phyloP scores from a whole-genome alignment of 164 flowering plant species.

The Euptelea pleiosperma region DNA sequence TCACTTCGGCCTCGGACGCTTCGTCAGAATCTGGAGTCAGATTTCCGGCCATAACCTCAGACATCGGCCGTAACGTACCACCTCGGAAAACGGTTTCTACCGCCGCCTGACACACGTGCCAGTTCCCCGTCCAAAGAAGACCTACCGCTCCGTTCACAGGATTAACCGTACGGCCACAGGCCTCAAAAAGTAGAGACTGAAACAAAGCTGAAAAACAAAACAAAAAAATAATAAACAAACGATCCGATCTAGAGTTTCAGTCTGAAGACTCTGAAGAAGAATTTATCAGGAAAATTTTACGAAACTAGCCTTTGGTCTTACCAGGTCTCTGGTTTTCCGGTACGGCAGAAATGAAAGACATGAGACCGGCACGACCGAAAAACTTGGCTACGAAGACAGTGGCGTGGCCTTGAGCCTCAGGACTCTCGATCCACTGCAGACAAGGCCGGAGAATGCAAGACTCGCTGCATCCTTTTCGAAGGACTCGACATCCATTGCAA shows the following conservation, averaged over 20 bases:
- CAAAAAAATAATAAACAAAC: not conserved
- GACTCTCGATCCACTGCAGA: constrained; percentile 58
- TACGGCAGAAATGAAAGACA: constrained; percentile 62
- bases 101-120: constrained; percentile 63
- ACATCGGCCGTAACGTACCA: constrained; percentile 28
- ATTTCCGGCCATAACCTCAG: constrained; percentile 17
- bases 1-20: no score
- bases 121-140: constrained; percentile 57
- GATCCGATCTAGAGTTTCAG: not conserved
- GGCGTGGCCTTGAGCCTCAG: constrained; percentile 77
- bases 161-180: constrained; percentile 61
- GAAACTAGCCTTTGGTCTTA: constrained; percentile 1
- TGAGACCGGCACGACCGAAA: constrained; percentile 68
- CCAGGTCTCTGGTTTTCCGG: constrained; percentile 52
- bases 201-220: constrained; percentile 19
- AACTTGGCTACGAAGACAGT: constrained; percentile 77
- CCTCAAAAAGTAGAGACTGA: constrained; percentile 58
- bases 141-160: constrained; percentile 67
- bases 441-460: constrained; percentile 61
- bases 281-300: not conserved
- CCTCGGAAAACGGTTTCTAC: constrained; percentile 59
- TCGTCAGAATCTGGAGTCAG: constrained; percentile 14
- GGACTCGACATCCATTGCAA: constrained; percentile 84
- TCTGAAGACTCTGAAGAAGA: not conserved
- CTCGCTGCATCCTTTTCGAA: constrained; percentile 81